Evolutionary conservation across 768 basidiomycete species (phyloP).

Genomic region (Roridomyces roridus): DNA sequence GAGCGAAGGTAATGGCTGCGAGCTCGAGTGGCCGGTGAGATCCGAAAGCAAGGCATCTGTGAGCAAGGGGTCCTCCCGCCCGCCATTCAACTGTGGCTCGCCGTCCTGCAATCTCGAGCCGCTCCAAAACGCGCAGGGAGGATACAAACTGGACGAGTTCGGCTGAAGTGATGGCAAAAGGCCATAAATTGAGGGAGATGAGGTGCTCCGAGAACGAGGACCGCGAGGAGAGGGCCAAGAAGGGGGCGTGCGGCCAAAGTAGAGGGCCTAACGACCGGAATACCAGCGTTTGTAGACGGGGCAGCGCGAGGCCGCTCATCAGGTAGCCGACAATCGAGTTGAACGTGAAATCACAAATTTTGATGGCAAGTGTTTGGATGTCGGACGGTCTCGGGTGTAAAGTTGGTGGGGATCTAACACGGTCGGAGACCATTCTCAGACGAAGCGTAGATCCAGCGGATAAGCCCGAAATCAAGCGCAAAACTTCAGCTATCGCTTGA

Average conservation of each 20-base stretch:
- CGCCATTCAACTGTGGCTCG: slow-evolving; percentile 1
- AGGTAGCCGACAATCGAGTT: slow-evolving; percentile 11
- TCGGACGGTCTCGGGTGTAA: slow-evolving; percentile 7
- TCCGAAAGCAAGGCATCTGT: slow-evolving; percentile 6
- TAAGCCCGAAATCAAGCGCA: not conserved
- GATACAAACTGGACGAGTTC: slow-evolving; percentile 12
- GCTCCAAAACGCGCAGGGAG: slow-evolving; percentile 6
- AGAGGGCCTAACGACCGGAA: slow-evolving; percentile 8
- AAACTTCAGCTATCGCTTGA: not conserved
- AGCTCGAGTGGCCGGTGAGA: slow-evolving; percentile 1
- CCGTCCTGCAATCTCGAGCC: slow-evolving; percentile 10
- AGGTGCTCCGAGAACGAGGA: slow-evolving; percentile 7
- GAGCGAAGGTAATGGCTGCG: slow-evolving; percentile 9
- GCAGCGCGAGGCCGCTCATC: slow-evolving; percentile 5
- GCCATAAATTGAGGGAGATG: slow-evolving; percentile 4
- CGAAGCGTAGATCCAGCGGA: not conserved
- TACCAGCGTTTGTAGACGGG: slow-evolving; percentile 5
- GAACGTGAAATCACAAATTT: slow-evolving; percentile 7
- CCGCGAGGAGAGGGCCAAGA: slow-evolving; percentile 11
- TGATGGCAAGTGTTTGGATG: slow-evolving; percentile 7
- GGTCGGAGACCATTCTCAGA: slow-evolving; percentile 6
- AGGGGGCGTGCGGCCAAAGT: slow-evolving; percentile 11
- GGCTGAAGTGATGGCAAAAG: slow-evolving; percentile 8
- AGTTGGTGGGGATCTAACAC: slow-evolving; percentile 5
- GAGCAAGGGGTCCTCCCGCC: slow-evolving; percentile 12